A percentile compares a stretch with the other conserved stretches of the same genome.
Evolutionary conservation across 2,329 filamentous ascomycete species (phyloP).

Genomic region (Tolypocladium sp.): DNA sequence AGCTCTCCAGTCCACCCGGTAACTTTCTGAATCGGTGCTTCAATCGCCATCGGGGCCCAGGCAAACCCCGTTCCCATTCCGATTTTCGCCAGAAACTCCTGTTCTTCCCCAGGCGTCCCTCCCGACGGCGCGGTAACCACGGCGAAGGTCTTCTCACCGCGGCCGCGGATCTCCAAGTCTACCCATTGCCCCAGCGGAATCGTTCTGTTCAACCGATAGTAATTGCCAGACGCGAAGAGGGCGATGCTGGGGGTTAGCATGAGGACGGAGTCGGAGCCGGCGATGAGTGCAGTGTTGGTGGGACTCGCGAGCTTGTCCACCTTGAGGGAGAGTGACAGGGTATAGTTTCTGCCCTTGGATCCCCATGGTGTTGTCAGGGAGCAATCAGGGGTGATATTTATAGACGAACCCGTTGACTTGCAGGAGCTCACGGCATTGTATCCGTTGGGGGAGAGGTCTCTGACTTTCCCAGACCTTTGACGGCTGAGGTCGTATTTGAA

Average conservation of each 20-base stretch:
- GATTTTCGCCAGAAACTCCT: not conserved
- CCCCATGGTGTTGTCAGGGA: not conserved
- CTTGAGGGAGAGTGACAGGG: not conserved
- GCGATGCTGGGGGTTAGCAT: not conserved
- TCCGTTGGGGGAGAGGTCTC: not conserved
- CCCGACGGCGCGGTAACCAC: not conserved
- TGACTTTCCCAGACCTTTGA: not conserved
- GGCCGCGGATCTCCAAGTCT: not conserved
- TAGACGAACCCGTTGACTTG: not conserved
- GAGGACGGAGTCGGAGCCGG: not conserved
- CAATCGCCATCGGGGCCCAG: not conserved
- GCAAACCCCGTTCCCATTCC: not conserved
- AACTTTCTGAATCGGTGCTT: not conserved
- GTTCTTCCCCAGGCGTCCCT: not conserved
- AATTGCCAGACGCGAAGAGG: not conserved
- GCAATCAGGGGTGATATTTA: not conserved
- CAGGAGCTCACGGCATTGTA: not conserved
- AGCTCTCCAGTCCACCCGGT: not conserved
- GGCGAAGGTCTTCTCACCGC: not conserved
- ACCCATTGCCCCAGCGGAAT: not conserved
- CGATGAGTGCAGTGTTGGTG: not conserved
- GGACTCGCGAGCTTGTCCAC: not conserved
- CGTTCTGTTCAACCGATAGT: not conserved
- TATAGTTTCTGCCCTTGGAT: not conserved
- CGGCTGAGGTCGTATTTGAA: not conserved